These are phyloP conservation scores for Jamesozyma rosinii DNA, from an alignment of 805 yeast species.

Conservation along the genomic window DNA sequence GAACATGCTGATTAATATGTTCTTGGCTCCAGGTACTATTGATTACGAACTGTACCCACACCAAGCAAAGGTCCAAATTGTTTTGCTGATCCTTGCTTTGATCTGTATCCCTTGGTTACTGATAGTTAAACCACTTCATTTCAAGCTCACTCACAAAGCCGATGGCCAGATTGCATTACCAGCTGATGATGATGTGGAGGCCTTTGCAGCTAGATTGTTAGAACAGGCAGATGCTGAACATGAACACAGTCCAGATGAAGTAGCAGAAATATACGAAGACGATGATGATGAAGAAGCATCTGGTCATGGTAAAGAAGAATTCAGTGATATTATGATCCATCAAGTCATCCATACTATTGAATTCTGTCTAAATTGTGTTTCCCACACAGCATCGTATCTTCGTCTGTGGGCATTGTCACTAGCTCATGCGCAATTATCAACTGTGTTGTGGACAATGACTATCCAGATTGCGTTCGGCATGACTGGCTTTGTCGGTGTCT, in stretches of 20 bases:
- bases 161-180: constrained; percentile 22
- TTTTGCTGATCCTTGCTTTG: constrained; percentile 49
- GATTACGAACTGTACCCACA: constrained; percentile 60
- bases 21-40: constrained; percentile 59
- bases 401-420: constrained; percentile 72
- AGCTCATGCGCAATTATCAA: constrained; percentile 71
- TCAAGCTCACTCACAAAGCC: constrained; percentile 32
- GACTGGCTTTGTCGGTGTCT: constrained; percentile 45
- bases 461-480: constrained; percentile 51
- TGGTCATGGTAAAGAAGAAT: constrained; percentile 37
- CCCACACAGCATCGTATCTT: constrained; percentile 71
- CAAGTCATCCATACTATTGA: constrained; percentile 77
- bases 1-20: constrained; percentile 70
- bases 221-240: background rate
- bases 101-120: constrained; percentile 70
- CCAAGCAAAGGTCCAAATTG: constrained; percentile 51
- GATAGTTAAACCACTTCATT: constrained; percentile 51
- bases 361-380: constrained; percentile 69
- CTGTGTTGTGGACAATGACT: constrained; percentile 72
- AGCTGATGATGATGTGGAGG: constrained; percentile 10
- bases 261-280: constrained; percentile 36
- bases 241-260: constrained; percentile 14
- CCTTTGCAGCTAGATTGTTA: background rate
- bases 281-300: constrained; percentile 36
- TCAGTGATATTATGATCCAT: constrained; percentile 67